These are phyloP conservation scores for Diaporthe caulivora DNA, from an alignment of 2,329 filamentous ascomycete species.

Conservation along the genomic window DNA sequence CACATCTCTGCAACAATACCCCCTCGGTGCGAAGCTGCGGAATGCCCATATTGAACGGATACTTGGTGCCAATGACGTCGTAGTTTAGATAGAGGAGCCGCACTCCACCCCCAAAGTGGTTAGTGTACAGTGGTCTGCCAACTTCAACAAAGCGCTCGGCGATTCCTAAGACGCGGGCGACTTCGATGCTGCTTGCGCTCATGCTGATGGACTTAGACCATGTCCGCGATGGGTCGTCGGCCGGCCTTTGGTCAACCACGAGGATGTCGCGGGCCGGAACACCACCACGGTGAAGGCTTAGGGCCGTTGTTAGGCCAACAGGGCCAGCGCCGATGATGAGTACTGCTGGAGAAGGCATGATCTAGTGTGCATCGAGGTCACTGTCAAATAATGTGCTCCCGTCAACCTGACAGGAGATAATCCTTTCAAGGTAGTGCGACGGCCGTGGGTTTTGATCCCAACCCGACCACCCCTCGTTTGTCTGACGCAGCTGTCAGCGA, in stretches of 20 bases:
- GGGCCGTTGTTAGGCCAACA: slow-evolving; percentile 33
- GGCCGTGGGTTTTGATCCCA: background rate
- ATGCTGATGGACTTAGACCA: slow-evolving; percentile 30
- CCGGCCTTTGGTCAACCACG: slow-evolving; percentile 25
- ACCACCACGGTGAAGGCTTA: slow-evolving; percentile 32
- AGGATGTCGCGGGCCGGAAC: slow-evolving; percentile 25
- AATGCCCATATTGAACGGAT: slow-evolving; percentile 29
- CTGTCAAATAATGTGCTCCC: too few species aligned
- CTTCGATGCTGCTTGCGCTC: slow-evolving; percentile 35
- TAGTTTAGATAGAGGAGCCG: slow-evolving; percentile 31
- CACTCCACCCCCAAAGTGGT: slow-evolving; percentile 22
- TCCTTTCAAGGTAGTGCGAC: too few species aligned
- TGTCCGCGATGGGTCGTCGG: background rate
- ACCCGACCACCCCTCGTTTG: background rate
- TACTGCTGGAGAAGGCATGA: slow-evolving; percentile 2
- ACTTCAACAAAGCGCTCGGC: slow-evolving; percentile 18
- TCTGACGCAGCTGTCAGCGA: background rate
- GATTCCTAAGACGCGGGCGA: slow-evolving; percentile 35
- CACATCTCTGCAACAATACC: slow-evolving; percentile 29
- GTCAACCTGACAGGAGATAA: background rate
- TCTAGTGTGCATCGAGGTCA: background rate
- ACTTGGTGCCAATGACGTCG: slow-evolving; percentile 36
- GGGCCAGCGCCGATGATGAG: slow-evolving; percentile 38
- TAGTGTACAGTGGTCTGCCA: background rate
- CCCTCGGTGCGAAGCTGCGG: slow-evolving; percentile 26